Evolutionary conservation across 306 rosid species (phyloP).

Genomic region (Ormosia emarginata): DNA sequence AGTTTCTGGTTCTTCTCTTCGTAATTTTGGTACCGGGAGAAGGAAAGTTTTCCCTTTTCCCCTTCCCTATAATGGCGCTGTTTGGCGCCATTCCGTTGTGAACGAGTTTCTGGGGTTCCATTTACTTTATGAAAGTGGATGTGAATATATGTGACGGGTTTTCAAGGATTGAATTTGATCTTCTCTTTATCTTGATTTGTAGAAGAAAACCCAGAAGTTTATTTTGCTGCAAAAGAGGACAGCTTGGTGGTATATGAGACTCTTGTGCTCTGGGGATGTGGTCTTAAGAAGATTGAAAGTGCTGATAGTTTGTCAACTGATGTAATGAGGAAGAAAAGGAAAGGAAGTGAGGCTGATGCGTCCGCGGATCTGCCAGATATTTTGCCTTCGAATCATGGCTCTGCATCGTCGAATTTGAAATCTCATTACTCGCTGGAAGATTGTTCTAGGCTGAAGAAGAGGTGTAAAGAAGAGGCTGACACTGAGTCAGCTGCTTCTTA

Average conservation of each 20-base stretch:
- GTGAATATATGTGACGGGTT: background rate
- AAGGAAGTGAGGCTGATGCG: constrained; percentile 75
- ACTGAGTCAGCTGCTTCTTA: constrained; percentile 46
- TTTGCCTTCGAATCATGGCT: constrained; percentile 41
- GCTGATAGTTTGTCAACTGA: constrained; percentile 19
- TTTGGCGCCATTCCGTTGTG: background rate
- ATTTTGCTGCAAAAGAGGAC: background rate
- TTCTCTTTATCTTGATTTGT: constrained; percentile 14
- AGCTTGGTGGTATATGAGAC: background rate
- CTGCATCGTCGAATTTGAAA: constrained; percentile 55
- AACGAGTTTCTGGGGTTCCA: background rate
- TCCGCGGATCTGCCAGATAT: constrained; percentile 34
- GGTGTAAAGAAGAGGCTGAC: constrained; percentile 73
- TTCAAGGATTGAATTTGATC: background rate
- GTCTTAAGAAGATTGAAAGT: background rate
- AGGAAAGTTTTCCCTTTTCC: background rate
- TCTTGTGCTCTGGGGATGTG: background rate
- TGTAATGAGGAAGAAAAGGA: constrained; percentile 94
- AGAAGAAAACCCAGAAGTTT: constrained; percentile 20
- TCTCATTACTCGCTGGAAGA: constrained; percentile 84
- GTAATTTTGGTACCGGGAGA: background rate
- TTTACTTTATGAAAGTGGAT: background rate
- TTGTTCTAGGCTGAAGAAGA: constrained; percentile 79
- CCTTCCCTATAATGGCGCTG: background rate
- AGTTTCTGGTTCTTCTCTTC: background rate